Evolutionary conservation across 73 alveolate genomes (phyloP), one percentile per base, ranked within the genome.

Genomic region (Blepharisma stoltei): DNA sequence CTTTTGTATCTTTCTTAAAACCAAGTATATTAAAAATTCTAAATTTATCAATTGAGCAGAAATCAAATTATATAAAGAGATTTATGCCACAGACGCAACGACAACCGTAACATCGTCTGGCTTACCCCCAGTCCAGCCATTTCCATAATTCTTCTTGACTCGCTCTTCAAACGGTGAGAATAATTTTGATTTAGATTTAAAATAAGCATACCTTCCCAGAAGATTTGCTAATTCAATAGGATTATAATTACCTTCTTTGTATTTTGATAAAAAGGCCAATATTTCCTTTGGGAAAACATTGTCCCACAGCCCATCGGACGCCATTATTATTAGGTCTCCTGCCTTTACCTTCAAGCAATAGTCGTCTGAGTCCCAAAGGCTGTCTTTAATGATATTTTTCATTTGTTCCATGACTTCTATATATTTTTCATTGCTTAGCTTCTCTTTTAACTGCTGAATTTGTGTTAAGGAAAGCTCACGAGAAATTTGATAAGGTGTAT

Each of bases 251-350:
- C 23, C 5, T 38, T 9, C 45, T 60, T 60, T 9, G 44, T 71
- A 43, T 37, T 71, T 7, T 44, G 9, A 76, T 45, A 54, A 37
- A 48, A 80, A 70, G 32, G 45, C 8, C 11, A 82, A 47, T 32
- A 82, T 27, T 53, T 82, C 83, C n/a, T 44, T 66, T 11, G 81
- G 81, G 66, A 11, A 82, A 23, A 82, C 71, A 55, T 82, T 82
- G 50, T 82, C 89, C 68, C 83, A 77, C 1, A 82, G 78, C 7
- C 89, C 89, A 77, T 82, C 89, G 44, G 82, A 55, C 0, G 81
- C 89, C 66, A 82, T 27, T 3, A 82, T 23, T 14, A 82, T 43
- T 43, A 82, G 47, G 54, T 82, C 89, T 9, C 82, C 66, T n/a
- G 81, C 53, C 38, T 80, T 18, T 6, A 80, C 54, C 6, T 8